phyloP scores from a whole-genome alignment of 1,284 basidiomycete species.

The Austropuccinia psidii region DNA sequence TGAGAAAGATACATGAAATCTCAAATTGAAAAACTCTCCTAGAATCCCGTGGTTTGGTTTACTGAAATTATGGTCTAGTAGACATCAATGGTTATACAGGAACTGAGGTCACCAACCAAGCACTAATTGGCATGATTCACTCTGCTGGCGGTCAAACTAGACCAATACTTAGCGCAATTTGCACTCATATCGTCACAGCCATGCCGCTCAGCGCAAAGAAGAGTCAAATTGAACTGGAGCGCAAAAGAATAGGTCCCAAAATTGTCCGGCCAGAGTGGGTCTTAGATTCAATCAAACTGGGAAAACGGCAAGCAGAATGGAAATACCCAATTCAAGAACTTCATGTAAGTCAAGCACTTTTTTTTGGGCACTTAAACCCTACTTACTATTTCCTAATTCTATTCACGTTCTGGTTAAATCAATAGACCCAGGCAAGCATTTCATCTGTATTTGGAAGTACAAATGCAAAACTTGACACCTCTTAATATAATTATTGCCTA shows the following conservation, averaged over 20 bases:
- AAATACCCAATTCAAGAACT: constrained; percentile 13
- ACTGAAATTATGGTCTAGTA: neutral
- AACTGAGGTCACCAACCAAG: constrained; percentile 12
- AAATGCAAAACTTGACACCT: too few relatives aligned
- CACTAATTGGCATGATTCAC: constrained; percentile 10
- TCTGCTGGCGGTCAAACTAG: constrained; percentile 16
- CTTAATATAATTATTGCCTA: too few relatives aligned
- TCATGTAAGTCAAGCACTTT: neutral
- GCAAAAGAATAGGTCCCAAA: neutral
- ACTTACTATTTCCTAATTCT: too few relatives aligned
- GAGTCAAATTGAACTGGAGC: constrained; percentile 6
- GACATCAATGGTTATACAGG: constrained; percentile 36
- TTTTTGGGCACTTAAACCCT: too few relatives aligned
- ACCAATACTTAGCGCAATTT: neutral
- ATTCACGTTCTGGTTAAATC: too few relatives aligned
- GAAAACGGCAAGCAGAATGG: constrained; percentile 32
- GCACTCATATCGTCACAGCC: constrained; percentile 30
- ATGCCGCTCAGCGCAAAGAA: constrained; percentile 30
- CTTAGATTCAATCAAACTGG: constrained; percentile 7
- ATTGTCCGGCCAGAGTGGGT: constrained; percentile 32
- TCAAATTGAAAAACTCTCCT: neutral
- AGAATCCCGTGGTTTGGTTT: neutral
- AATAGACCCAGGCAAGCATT: too few relatives aligned
- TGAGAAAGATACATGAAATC: neutral
- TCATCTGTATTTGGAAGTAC: too few relatives aligned